Evolutionary conservation across 1,139 yeast genomes (phyloP), one percentile per base, ranked within the genome.

Genomic region (Hemisphaericaspora lyxosophila): DNA sequence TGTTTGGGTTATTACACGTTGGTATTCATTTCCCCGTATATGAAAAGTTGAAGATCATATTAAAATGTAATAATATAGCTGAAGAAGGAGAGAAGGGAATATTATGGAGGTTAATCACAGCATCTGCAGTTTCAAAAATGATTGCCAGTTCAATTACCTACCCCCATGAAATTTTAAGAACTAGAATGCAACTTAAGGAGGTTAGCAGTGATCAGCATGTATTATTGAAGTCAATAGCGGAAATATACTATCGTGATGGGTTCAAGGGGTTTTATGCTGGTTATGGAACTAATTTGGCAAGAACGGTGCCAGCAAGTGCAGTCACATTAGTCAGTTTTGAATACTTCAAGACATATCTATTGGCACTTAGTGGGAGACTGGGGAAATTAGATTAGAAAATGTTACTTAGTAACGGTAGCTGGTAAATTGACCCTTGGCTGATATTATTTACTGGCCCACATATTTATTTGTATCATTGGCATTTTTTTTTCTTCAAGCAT

Each of bases 11-110:
- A 30, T 70, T 86, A 26, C 98, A 92, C 60, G 98, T 92, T 28
- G 98, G 97, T 1, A 85, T 92, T 38, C 98, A 92, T 63, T 92
- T 92, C 71, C 98, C 98, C 15, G 80, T 89, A n/a, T 92, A 92
- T 57, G 98, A 92, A 55, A 72, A 78, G 49, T 66, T 92, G 47
- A 92, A 92, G 56, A 59, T 57, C 28, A 18, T 69, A 17, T 68
- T 88, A 15, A 51, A 56, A 18, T 61, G 69, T 42, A 53, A 56
- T 44, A 50, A 33, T 46, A 46, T 45, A 37, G 27, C 51, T 44
- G 16, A 45, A 47, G 44, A 53, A 18, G 34, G 55, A 63, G 46
- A 60, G 71, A 42, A 45, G 9, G 39, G 49, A 2, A 63, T 79
- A 43, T 68, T 88, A 34, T 72, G 66, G 53, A 50, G 73, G 33